Conservation (phyloP, 2,329 filamentous ascomycete genomes). For the Aspergillus nomiae region DNA sequence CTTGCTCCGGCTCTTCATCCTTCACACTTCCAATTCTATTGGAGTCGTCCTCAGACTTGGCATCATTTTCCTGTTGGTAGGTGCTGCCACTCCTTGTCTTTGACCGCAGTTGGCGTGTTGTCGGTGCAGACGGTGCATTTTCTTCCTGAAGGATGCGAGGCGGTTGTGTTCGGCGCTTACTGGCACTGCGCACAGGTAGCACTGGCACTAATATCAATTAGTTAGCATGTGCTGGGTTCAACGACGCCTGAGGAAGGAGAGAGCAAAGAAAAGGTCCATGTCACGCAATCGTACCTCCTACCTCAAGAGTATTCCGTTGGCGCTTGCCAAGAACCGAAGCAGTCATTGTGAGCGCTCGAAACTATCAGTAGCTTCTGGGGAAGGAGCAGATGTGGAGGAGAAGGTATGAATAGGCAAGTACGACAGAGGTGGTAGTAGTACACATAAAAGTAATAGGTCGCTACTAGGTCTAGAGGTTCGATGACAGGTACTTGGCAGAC, state of each 20-base stretch:
- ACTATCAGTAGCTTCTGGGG: constrained; percentile 15
- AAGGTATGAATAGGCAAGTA: constrained; percentile 8
- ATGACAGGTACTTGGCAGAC: constrained; percentile 1
- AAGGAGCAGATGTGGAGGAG: constrained; percentile 22
- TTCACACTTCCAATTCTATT: constrained; percentile 49
- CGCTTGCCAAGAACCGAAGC: constrained; percentile 48
- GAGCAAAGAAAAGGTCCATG: constrained; percentile 13
- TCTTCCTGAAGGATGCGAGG: constrained; percentile 41
- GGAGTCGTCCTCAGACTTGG: constrained; percentile 21
- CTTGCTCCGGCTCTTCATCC: constrained; percentile 46
- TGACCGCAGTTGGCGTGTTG: constrained; percentile 38
- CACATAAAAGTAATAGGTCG: not conserved
- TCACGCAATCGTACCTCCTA: constrained; percentile 40
- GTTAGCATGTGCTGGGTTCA: constrained; percentile 7
- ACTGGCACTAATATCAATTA: constrained; percentile 22
- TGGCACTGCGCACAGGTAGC: constrained; percentile 41
- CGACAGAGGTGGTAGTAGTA: not conserved
- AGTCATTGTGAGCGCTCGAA: constrained; percentile 35
- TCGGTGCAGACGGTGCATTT: constrained; percentile 23
- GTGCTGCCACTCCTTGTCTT: constrained; percentile 32
- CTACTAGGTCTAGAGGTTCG: not conserved
- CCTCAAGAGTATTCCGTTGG: constrained; percentile 38
- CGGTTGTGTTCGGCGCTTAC: constrained; percentile 52
- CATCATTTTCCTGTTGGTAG: constrained; percentile 32
- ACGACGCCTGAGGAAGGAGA: constrained; percentile 5